Conservation (phyloP, 169 alveolate species). For the Cryptosporidium meleagridis region DNA sequence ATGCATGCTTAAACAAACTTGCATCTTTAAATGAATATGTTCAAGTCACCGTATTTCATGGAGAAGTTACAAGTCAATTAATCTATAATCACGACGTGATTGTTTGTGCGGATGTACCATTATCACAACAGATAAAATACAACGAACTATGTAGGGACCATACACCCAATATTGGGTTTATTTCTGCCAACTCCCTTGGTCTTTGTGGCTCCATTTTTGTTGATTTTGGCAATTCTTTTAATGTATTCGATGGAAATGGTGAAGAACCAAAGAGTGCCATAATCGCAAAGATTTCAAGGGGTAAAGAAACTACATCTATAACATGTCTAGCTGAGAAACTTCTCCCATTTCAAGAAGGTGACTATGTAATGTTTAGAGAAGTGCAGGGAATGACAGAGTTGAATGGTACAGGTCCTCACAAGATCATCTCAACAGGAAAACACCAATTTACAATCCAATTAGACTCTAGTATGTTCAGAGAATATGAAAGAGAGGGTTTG, state of each 20-base stretch:
- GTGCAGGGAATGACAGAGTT: constrained; percentile 96
- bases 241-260: constrained; percentile 87
- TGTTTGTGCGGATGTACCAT: constrained; percentile 83
- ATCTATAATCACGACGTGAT: constrained; percentile 84
- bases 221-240: constrained; percentile 94
- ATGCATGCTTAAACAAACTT: constrained; percentile 87
- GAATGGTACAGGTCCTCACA: constrained; percentile 90
- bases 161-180: constrained; percentile 77
- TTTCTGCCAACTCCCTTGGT: constrained; percentile 84
- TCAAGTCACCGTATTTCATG: constrained; percentile 79
- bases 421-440: constrained; percentile 87
- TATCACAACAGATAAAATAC: constrained; percentile 42
- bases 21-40: constrained; percentile 93
- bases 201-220: constrained; percentile 95
- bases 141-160: constrained; percentile 76
- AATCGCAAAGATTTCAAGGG: constrained; percentile 84
- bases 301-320: constrained; percentile 78
- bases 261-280: constrained; percentile 88
- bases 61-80: constrained; percentile 79
- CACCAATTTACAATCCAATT: constrained; percentile 89
- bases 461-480: constrained; percentile 86
- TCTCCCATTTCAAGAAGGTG: constrained; percentile 95
- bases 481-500: constrained; percentile 89
- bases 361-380: constrained; percentile 93
- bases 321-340: constrained; percentile 86